Evolutionary conservation across 2,329 filamentous ascomycete genomes (phyloP), one percentile per base, ranked within the genome.

Genomic region (Cercospora citrullina): DNA sequence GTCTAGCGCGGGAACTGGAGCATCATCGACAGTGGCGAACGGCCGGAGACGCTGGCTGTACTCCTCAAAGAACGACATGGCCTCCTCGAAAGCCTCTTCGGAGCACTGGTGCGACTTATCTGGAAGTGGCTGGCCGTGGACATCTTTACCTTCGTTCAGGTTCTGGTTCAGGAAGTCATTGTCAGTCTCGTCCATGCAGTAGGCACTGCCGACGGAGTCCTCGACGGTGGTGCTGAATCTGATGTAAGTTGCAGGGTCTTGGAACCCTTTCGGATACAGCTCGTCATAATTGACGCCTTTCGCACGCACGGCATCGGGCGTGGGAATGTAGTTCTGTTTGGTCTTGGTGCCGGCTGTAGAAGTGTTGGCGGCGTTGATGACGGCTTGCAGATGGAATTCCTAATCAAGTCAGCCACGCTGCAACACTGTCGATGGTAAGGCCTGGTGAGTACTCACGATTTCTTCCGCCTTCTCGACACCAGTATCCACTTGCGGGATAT

Each of bases 191-290:
- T 90, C 94, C 91, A 98, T 94, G 82, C 96, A 93, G 89, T 99
- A 99, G 75, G 90, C 88, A 78, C 90, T 91, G 75, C 92, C 91
- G 77, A 93, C 90, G 75, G 91, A 96, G 81, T 99, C 95, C 82
- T 99, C 95, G 69, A 99, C 94, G 2, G 95, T 99, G 73, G 96
- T 94, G 72, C 95, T 98, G 83, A 96, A 98, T 72, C 94, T 93
- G 79, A 99, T 97, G 81, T 98, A 98, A 69, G 94, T 95, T 69
- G 90, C 89, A 63, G 95, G 93, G 80, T 96, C 91, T 76, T 89
- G 87, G 81, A 94, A 97, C 67, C 85, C 84, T 72, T 87, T 88
- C 60, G 90, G 87, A 79, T 98, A 98, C 75, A 97, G 87, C 76
- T 90, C 87, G 80, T 96, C 92, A 89, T 97, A 99, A 81, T 92